Evolutionary conservation across 305 asterid species (phyloP).

Genomic region (Solanum aculeatissimum): DNA sequence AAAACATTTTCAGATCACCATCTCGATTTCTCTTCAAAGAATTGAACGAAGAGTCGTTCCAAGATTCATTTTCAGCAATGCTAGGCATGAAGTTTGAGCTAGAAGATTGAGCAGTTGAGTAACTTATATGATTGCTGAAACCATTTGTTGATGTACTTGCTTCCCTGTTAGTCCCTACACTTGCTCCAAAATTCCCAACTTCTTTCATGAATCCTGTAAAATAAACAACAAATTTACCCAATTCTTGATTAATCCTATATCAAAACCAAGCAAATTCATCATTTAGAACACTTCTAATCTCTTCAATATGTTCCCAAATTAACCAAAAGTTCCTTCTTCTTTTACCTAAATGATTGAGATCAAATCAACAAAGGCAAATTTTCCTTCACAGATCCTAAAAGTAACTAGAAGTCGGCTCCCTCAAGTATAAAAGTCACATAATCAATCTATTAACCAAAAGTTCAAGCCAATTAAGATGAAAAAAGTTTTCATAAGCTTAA

Average conservation of each 20-base stretch:
- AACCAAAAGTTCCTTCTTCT: not conserved
- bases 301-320: not conserved
- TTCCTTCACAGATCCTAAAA: not conserved
- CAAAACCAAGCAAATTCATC: not conserved
- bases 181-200: slow-evolving; percentile 36
- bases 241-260: not conserved
- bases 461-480: not conserved
- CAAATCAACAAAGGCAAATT: not conserved
- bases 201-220: slow-evolving; percentile 68
- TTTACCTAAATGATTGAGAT: not conserved
- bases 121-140: slow-evolving; percentile 34
- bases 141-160: slow-evolving; percentile 27
- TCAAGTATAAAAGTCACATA: not conserved
- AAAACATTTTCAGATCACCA: slow-evolving; percentile 42
- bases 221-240: not conserved
- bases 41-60: slow-evolving; percentile 43
- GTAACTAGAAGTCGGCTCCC: not conserved
- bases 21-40: slow-evolving; percentile 52
- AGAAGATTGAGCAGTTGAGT: slow-evolving; percentile 36
- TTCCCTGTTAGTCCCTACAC: slow-evolving; percentile 26
- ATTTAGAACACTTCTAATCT: not conserved
- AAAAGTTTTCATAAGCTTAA: not conserved
- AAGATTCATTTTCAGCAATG: slow-evolving; percentile 66
- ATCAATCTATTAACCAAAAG: not conserved
- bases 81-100: slow-evolving; percentile 64